Evolutionary conservation across 768 basidiomycete genomes (phyloP), one percentile per base, ranked within the genome.

Genomic region (Panellus pusillus): DNA sequence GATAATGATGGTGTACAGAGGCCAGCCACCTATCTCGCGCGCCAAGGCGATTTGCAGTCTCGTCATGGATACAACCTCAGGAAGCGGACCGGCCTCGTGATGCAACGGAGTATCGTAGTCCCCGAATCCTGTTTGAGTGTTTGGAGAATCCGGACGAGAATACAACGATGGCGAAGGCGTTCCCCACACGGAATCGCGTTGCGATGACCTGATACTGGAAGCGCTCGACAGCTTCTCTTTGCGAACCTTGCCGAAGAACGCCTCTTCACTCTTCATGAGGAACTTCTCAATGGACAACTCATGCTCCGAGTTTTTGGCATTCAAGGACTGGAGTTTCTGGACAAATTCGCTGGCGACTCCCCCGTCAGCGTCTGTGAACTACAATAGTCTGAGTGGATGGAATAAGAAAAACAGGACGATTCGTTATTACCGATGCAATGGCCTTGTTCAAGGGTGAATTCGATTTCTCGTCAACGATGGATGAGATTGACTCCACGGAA

Each of bases 301-400:
- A 48, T 84, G 81, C 72, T 93, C 91, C 6, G 94, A 94, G 68
- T 96, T 97, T 51, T 92, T 89, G 0, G 93, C 77, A 40, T 81
- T 86, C 53, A 96, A 79, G 52, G 66, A 66, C 65, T 92, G 88
- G 37, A 97, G 72, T 68, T 89, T 93, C 63, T 89, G 84, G 9
- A 93, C 90, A 70, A 96, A 97, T 51, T 91, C 86, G 32, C 87
- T 81, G 9, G 93, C 89, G 45, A 97, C 93, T 43, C 91, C 91
- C 32, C 94, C 94, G 67, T 96, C 93, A 1, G 91, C 79, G 68
- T 96, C 94, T 18, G 94, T 96, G 72, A 97, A 97, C 89, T 93
- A 47, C 12, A 48, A 31, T 27, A 37, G n/a, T 9, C 55, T 36
- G 40, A 57, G 50, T 45, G 2, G 14, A 52, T 20, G 37, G 44